Percentiles rank a stretch among this genome's conserved stretches.
Evolutionary conservation across 139 green algal species (phyloP).

Genomic region (Trebouxia sp.): DNA sequence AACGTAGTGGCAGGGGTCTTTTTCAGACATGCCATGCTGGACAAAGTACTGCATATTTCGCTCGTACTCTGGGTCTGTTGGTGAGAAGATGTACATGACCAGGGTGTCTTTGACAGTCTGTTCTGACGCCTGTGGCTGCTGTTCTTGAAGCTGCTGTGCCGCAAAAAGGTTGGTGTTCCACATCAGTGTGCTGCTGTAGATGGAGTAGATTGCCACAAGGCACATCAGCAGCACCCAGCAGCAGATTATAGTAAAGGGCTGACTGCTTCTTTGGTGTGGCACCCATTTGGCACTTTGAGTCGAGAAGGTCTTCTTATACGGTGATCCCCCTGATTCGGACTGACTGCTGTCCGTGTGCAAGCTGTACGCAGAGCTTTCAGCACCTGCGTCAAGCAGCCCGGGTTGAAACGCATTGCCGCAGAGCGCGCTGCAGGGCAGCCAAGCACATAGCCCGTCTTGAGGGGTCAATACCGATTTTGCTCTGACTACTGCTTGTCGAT

Average conservation of each 20-base stretch:
- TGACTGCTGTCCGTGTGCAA: background rate
- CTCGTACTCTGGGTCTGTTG: slow-evolving; percentile 31
- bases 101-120: slow-evolving; percentile 21
- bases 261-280: background rate
- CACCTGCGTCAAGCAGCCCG: background rate
- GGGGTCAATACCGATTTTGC: too few relatives aligned
- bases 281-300: background rate
- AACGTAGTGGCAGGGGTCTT: slow-evolving; percentile 28
- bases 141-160: background rate
- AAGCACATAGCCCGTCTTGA: too few relatives aligned
- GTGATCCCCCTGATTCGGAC: background rate
- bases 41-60: slow-evolving; percentile 32
- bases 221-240: slow-evolving; percentile 17
- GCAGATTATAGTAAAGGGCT: background rate
- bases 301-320: background rate
- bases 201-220: slow-evolving; percentile 6
- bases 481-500: background rate
- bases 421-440: too few relatives aligned
- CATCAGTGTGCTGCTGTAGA: slow-evolving; percentile 16
- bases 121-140: background rate
- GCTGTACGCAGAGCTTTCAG: background rate
- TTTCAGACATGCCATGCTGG: slow-evolving; percentile 16
- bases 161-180: background rate
- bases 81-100: slow-evolving; percentile 29
- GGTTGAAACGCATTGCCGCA: too few relatives aligned